A percentile compares a stretch with the other conserved stretches of the same genome.
These are phyloP conservation scores for Chlamydomonas asymmetrica DNA, from an alignment of 139 green algal species.

Conservation along the genomic window DNA sequence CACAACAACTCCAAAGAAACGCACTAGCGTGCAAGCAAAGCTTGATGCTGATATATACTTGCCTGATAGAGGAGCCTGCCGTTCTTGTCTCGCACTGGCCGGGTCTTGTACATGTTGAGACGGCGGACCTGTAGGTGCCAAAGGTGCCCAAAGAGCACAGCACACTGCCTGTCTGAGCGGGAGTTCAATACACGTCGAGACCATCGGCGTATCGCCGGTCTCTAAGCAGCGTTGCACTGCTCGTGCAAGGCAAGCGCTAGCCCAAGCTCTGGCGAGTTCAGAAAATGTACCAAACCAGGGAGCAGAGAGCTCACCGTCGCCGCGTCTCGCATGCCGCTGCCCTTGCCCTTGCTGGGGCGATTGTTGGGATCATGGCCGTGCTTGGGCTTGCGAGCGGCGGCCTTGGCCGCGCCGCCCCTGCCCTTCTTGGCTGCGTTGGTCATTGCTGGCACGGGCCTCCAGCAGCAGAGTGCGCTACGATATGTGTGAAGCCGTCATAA, in stretches of 20 bases:
- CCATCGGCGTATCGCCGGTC: background rate
- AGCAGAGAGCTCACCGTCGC: constrained; percentile 64
- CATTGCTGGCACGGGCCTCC: constrained; percentile 19
- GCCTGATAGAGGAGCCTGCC: constrained; percentile 85
- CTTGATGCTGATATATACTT: no score
- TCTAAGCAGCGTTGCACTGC: background rate
- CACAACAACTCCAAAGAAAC: background rate
- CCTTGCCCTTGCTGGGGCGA: constrained; percentile 59
- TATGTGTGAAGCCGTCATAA: no score
- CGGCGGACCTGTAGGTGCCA: constrained; percentile 71
- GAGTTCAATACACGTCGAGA: background rate
- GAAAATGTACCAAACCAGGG: background rate
- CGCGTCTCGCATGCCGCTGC: constrained; percentile 64
- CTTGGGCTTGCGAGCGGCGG: constrained; percentile 71
- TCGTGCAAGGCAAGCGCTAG: no score
- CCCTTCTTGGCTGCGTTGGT: constrained; percentile 21
- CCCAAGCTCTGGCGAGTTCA: no score
- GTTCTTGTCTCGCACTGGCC: constrained; percentile 85
- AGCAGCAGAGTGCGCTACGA: no score
- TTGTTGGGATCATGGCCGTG: constrained; percentile 76
- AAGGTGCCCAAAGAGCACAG: background rate
- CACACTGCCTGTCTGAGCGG: background rate
- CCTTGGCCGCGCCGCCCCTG: constrained; percentile 22
- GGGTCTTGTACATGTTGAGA: constrained; percentile 96
- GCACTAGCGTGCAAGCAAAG: background rate